phyloP scores from a whole-genome alignment of 164 flowering plant species.

The Litsea cubeba region DNA sequence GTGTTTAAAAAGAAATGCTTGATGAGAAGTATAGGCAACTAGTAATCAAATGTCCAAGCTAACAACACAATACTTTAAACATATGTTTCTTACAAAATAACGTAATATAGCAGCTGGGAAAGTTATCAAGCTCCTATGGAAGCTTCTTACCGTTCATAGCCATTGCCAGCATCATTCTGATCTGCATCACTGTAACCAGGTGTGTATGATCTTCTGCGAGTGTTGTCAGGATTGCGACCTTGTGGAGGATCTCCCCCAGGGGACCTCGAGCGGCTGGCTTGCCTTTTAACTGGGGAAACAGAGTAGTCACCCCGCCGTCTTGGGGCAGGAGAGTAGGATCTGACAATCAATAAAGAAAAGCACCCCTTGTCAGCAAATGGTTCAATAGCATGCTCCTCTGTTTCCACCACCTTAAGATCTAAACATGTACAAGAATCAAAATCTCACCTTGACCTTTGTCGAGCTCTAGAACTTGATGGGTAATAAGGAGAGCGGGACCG shows the following conservation, averaged over 20 bases:
- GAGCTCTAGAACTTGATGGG: conserved; percentile 52
- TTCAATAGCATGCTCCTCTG: too few relatives aligned
- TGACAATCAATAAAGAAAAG: conserved; percentile 15
- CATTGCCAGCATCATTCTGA: conserved; percentile 35
- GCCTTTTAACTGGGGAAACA: conserved; percentile 54
- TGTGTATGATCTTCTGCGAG: conserved; percentile 47
- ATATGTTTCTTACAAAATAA: too few relatives aligned
- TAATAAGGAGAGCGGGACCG: conserved; percentile 67
- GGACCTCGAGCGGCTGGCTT: conserved; percentile 41
- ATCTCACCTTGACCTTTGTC: conserved; percentile 67
- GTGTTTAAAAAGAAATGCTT: too few relatives aligned
- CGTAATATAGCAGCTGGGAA: too few relatives aligned
- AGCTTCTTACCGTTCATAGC: conserved; percentile 37
- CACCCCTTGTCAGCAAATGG: not conserved
- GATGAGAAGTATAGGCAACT: too few relatives aligned
- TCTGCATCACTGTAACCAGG: conserved; percentile 39
- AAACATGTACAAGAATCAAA: not conserved
- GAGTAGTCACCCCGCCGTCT: conserved; percentile 51
- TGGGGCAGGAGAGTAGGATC: conserved; percentile 68
- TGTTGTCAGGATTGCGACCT: conserved; percentile 32
- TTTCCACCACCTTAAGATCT: not conserved
- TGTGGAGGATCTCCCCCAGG: conserved; percentile 44
- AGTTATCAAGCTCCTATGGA: too few relatives aligned
- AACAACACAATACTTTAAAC: too few relatives aligned
- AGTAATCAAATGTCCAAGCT: too few relatives aligned